These are phyloP conservation scores for Pseudogymnoascus pannorum DNA, from an alignment of 2,329 filamentous ascomycete genomes.

Conservation along the genomic window DNA sequence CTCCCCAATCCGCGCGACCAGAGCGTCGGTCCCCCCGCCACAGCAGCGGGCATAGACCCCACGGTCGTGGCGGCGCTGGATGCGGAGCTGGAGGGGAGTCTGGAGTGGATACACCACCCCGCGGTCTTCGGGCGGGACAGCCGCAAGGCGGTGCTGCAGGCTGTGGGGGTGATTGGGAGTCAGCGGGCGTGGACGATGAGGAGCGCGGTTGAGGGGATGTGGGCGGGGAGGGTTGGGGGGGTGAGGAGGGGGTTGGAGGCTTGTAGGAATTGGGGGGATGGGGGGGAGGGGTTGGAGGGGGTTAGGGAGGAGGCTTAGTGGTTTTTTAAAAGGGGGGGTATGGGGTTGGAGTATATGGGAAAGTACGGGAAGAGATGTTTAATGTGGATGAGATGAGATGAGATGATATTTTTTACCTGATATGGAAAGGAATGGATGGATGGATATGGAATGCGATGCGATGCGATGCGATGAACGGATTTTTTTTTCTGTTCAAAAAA, in stretches of 20 bases:
- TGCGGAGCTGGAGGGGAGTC: slow-evolving; percentile 76
- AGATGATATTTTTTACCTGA: no score
- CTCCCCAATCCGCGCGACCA: slow-evolving; percentile 43
- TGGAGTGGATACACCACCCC: slow-evolving; percentile 98
- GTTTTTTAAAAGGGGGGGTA: neutral
- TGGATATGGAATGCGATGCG: neutral
- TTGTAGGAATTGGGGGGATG: slow-evolving; percentile 88
- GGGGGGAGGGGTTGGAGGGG: slow-evolving; percentile 54
- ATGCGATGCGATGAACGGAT: neutral
- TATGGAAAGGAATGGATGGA: no score
- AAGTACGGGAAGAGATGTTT: neutral
- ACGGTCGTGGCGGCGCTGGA: slow-evolving; percentile 80
- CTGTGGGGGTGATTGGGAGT: slow-evolving; percentile 92
- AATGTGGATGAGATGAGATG: slow-evolving; percentile 5
- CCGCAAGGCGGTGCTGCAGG: slow-evolving; percentile 90
- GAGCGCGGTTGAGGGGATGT: slow-evolving; percentile 79
- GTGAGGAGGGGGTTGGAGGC: slow-evolving; percentile 74
- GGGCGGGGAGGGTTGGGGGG: slow-evolving; percentile 75
- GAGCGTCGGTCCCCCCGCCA: slow-evolving; percentile 37
- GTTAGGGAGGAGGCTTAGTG: slow-evolving; percentile 7
- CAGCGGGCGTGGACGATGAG: slow-evolving; percentile 92
- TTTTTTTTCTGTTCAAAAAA: neutral
- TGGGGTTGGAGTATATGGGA: neutral
- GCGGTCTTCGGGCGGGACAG: slow-evolving; percentile 91
- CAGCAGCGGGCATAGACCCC: slow-evolving; percentile 68